Base-by-base conservation (phyloP, 2,329 filamentous ascomycete species). In the Sporothrix sp. region DNA sequence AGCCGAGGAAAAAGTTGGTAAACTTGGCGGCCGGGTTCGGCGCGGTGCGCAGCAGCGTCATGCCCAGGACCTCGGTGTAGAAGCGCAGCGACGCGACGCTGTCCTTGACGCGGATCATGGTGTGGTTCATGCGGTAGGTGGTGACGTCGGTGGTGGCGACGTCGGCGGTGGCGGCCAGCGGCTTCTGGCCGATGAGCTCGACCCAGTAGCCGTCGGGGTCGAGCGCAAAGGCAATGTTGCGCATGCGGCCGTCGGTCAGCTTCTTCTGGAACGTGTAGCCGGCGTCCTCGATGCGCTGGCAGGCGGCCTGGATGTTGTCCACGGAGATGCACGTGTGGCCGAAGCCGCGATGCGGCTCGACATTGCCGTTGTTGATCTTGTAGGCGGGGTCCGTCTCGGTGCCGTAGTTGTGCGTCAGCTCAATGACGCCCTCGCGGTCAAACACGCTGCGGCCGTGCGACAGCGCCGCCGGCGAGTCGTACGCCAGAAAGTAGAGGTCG, bases 181-280 rank as follows among this genome's bases (percentile, higher is more conserved):
- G 70, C 61, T 85, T 85, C 65, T 85, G 83, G 9, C 84, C 82
- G 59, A 94, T 80, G 40, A 94, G 74, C 68, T 93, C 87, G 3
- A 93, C 84, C 85, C 87, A 90, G 66, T 91, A 91, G 32, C 81
- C 84, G 66, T 95, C 87, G 0, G 89, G 89, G 59, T 95, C 89
- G 50, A 95, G 78, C 2, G 76, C 90, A 64, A 97, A 97, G 1
- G 91, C 93, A 61, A 97, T 95, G 62, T 86, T 70, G 61, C 76
- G 78, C 87, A 94, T 95, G 52, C 84, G 78, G 2, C 93, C 93
- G 58, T 97, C 91, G 0, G 81, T 81, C 52, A 97, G 73, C 70
- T 87, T 94, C 80, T 97, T 97, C 75, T 97, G 88, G 70, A 97
- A 98, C 56, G 78, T 78, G 70, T 95, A 95, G 0, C 90, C 90